A percentile compares a stretch with the other conserved stretches of the same genome.
phyloP scores from a whole-genome alignment of 208 protist genomes.

The Lotmaria passim region DNA sequence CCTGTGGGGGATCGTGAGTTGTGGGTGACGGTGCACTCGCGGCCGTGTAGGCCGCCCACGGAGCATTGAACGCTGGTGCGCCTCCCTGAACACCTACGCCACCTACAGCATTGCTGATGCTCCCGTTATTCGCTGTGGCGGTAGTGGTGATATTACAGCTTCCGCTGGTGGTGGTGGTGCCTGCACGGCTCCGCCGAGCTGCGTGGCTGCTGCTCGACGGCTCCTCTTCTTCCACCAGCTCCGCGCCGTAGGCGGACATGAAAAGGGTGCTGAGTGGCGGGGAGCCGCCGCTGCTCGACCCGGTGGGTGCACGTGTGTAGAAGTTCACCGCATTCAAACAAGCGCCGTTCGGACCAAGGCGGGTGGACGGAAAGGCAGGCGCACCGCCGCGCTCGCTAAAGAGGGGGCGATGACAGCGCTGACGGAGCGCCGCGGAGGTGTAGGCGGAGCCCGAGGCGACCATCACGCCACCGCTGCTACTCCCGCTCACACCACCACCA shows the following conservation, averaged over 20 bases:
- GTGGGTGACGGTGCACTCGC: not conserved
- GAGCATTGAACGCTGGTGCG: not conserved
- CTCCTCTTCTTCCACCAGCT: conserved; percentile 40
- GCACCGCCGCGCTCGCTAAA: conserved; percentile 18
- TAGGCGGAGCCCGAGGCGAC: conserved; percentile 19
- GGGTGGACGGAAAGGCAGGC: not conserved
- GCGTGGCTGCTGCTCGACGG: conserved; percentile 1
- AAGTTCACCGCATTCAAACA: conserved; percentile 7
- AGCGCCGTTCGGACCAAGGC: not conserved
- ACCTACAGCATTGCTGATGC: not conserved
- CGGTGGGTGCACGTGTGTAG: not conserved
- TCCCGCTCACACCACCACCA: conserved; percentile 7
- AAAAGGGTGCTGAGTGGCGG: conserved; percentile 28
- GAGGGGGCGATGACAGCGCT: conserved; percentile 38
- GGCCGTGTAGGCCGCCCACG: conserved; percentile 7
- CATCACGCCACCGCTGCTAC: conserved; percentile 13
- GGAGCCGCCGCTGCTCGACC: not conserved
- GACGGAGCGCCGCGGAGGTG: conserved; percentile 27
- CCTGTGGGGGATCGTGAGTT: not conserved
- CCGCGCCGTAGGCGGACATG: conserved; percentile 38
- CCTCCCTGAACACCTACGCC: not conserved
- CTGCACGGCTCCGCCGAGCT: not conserved
- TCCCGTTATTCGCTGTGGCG: not conserved
- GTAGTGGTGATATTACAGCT: not conserved
- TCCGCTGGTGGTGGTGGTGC: conserved; percentile 16